These are phyloP conservation scores for Cyclotella sp. DNA, from an alignment of 108 stramenopile species.

Conservation along the genomic window DNA sequence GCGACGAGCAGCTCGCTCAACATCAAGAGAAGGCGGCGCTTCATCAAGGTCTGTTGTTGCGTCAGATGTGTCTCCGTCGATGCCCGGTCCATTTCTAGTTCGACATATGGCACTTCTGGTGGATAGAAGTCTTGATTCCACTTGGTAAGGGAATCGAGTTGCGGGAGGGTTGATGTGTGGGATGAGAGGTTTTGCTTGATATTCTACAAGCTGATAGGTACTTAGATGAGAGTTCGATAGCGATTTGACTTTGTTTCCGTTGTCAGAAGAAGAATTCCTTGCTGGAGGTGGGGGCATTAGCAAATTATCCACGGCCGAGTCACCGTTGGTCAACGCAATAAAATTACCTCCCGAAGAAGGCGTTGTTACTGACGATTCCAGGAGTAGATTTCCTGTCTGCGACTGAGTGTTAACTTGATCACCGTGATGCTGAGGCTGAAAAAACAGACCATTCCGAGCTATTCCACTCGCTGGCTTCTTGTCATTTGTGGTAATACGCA, in stretches of 20 bases:
- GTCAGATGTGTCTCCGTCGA: constrained; percentile 55
- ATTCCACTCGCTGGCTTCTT: constrained; percentile 19
- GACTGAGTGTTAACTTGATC: background rate
- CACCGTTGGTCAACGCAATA: constrained; percentile 25
- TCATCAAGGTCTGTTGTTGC: constrained; percentile 75
- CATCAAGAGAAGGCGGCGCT: constrained; percentile 42
- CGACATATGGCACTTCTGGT: background rate
- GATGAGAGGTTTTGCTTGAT: constrained; percentile 61
- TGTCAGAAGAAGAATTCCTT: constrained; percentile 10
- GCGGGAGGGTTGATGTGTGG: constrained; percentile 71
- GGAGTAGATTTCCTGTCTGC: background rate
- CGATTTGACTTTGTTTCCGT: background rate
- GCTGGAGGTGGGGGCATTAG: constrained; percentile 39
- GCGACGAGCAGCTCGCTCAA: constrained; percentile 48
- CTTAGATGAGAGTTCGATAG: constrained; percentile 1
- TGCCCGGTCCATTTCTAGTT: background rate
- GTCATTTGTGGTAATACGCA: constrained; percentile 31
- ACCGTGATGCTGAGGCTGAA: constrained; percentile 43
- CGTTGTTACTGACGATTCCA: constrained; percentile 15
- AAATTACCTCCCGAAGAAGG: constrained; percentile 30
- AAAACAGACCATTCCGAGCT: constrained; percentile 46
- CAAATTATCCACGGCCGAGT: constrained; percentile 23
- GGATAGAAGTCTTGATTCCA: constrained; percentile 41
- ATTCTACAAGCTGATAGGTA: constrained; percentile 61
- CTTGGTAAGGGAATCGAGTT: constrained; percentile 69